These are phyloP conservation scores for Geotrichum reessii DNA, from an alignment of 1,139 yeast genomes.

Conservation along the genomic window DNA sequence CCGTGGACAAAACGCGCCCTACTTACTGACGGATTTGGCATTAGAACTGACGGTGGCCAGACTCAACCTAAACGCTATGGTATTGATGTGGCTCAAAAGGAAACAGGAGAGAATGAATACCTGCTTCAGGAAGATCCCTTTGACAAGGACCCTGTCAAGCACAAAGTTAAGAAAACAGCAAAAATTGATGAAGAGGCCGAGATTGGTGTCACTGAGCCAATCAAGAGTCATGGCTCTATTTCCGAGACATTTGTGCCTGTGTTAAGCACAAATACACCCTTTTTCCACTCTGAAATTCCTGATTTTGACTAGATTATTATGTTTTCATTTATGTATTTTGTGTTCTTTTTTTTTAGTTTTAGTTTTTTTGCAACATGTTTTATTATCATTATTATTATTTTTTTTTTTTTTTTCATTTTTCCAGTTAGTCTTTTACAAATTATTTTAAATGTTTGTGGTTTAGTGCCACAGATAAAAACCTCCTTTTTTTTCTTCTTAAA, in stretches of 20 bases:
- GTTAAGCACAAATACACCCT: slow-evolving; percentile 69
- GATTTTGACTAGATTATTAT: slow-evolving; percentile 41
- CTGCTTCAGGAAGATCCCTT: background rate
- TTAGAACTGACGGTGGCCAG: slow-evolving; percentile 27
- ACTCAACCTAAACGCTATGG: background rate
- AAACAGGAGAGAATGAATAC: background rate
- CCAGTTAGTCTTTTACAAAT: no score
- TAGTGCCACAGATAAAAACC: no score
- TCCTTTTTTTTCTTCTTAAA: no score
- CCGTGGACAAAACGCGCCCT: slow-evolving; percentile 85
- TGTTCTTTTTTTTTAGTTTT: background rate
- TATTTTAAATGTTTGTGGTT: no score
- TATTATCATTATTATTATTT: no score
- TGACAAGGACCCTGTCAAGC: background rate
- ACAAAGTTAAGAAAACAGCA: background rate
- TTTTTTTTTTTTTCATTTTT: no score
- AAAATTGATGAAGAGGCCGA: background rate
- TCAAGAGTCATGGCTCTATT: background rate
- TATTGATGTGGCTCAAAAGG: background rate
- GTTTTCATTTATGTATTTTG: background rate
- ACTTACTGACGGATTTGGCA: slow-evolving; percentile 74
- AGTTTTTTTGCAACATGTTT: no score
- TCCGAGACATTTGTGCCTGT: slow-evolving; percentile 27
- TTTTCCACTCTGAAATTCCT: slow-evolving; percentile 84
- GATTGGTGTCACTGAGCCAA: background rate